Percentiles rank a stretch among this genome's conserved stretches.
These are phyloP conservation scores for Filosporella fistucella DNA, from an alignment of 495 filamentous ascomycete species.

Conservation along the genomic window DNA sequence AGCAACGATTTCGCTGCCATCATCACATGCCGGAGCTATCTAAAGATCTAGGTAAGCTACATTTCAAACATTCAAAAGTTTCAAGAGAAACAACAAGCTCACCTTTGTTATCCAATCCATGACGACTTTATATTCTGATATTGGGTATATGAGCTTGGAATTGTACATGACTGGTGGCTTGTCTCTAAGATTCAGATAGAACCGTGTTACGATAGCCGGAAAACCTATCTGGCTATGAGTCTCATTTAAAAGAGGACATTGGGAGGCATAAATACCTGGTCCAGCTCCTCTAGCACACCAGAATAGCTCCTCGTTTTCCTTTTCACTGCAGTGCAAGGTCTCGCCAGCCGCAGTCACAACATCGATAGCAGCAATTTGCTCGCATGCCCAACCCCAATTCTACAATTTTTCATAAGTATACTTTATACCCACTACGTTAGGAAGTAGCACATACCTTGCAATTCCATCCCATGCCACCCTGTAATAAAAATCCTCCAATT, in stretches of 20 bases:
- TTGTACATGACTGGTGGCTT: constrained; percentile 31
- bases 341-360: constrained; percentile 42
- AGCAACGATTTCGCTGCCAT: constrained; percentile 37
- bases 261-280: constrained; percentile 26
- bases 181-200: constrained; percentile 35
- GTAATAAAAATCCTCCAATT: constrained; percentile 48
- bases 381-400: constrained; percentile 54
- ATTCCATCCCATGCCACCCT: constrained; percentile 55
- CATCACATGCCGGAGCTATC: constrained; percentile 32
- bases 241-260: neutral
- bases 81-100: constrained; percentile 1
- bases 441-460: constrained; percentile 28
- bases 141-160: constrained; percentile 40
- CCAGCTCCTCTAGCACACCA: constrained; percentile 49
- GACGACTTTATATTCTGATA: constrained; percentile 32
- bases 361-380: constrained; percentile 41
- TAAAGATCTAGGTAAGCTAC: neutral
- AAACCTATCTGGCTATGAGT: constrained; percentile 26
- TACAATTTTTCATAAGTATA: constrained; percentile 12
- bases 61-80: neutral
- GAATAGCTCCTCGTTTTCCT: constrained; percentile 41
- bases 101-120: constrained; percentile 39
- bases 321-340: constrained; percentile 32
- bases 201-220: constrained; percentile 43
- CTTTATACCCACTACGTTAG: neutral